A percentile compares a stretch with the other conserved stretches of the same genome.
Evolutionary conservation across 2,329 filamentous ascomycete genomes (phyloP).

Genomic region (Fusarium bactridioides): DNA sequence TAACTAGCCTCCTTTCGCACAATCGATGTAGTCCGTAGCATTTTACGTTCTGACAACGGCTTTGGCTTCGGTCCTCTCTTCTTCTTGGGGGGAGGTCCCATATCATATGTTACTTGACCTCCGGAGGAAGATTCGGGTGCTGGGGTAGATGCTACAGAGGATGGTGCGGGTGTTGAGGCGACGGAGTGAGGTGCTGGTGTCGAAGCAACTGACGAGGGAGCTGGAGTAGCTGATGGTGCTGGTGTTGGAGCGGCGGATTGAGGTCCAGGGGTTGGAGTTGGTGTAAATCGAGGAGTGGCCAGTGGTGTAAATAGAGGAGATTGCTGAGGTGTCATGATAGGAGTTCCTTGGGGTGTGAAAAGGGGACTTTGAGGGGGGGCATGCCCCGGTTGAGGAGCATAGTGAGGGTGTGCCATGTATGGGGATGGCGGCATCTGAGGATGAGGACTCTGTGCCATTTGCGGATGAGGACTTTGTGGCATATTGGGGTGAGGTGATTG

Average conservation of each 20-base stretch:
- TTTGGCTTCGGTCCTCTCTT: constrained; percentile 20
- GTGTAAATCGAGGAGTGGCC: background rate
- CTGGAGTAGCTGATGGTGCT: background rate
- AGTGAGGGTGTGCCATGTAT: background rate
- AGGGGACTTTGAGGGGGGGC: background rate
- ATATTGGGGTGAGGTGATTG: background rate
- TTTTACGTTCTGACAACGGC: constrained; percentile 8
- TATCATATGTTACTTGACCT: background rate
- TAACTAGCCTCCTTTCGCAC: constrained; percentile 15
- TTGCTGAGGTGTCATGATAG: background rate
- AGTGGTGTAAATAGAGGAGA: constrained; percentile 1
- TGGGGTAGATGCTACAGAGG: background rate
- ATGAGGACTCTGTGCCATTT: background rate
- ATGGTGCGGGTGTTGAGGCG: background rate
- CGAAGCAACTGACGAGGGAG: background rate
- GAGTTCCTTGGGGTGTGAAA: background rate
- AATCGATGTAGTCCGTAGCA: constrained; percentile 1
- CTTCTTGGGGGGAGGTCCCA: constrained; percentile 1
- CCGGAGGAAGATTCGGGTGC: background rate
- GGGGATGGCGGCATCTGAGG: background rate
- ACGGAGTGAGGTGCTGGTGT: background rate
- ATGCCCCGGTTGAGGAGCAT: background rate
- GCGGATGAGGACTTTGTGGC: background rate
- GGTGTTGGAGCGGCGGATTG: background rate
- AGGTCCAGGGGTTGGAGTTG: background rate